Base-by-base conservation (phyloP, 495 filamentous ascomycete species). In the Penicillium subrubescens region DNA sequence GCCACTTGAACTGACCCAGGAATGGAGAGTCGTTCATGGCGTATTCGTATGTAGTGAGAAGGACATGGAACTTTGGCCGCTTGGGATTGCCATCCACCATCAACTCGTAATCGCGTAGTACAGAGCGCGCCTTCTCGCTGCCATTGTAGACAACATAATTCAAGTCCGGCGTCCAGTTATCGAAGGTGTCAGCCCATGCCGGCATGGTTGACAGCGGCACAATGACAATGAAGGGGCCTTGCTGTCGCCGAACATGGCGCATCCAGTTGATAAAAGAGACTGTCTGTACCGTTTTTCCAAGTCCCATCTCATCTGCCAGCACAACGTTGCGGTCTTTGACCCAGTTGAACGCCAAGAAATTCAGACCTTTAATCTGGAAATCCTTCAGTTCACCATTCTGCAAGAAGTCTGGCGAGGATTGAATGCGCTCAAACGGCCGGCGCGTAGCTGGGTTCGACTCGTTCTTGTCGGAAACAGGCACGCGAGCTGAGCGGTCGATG, bases 81-180 rank as follows among this genome's bases (percentile, higher is more conserved):
- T 89, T 90, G 2, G 86, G 83, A 63, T 95, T 96, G 10, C 89
- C 90, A 70, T 96, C 89, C 6, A 89, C 83, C 68, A 97, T 87
- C 27, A 98, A 81, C 73, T 99, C 95, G 65, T 96, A 88, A 8
- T 97, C 90, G 43, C 88, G 86, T 37, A 99, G 92, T 66, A 90
- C 93, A 57, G 81, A 84, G 25, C 95, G 90, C 8, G 96, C 87
- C 29, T 86, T 84, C 71, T 93, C 89, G 50, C 90, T 94, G 54
- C 96, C 95, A 56, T 90, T 94, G 76, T 99, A 99, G 50, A 97
- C 91, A 58, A 99, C 91, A 76, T 97, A 98, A 74, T 99, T 98
- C 61, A 98, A 71, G 69, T 98, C 95, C 0, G 95, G 95, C 6
- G 95, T 89, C 95, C 95, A 99, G 63, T 92, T 80, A 72, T 97